Evolutionary conservation across 1,284 basidiomycete genomes (phyloP).

Genomic region (Hypsizygus ulmarius): DNA sequence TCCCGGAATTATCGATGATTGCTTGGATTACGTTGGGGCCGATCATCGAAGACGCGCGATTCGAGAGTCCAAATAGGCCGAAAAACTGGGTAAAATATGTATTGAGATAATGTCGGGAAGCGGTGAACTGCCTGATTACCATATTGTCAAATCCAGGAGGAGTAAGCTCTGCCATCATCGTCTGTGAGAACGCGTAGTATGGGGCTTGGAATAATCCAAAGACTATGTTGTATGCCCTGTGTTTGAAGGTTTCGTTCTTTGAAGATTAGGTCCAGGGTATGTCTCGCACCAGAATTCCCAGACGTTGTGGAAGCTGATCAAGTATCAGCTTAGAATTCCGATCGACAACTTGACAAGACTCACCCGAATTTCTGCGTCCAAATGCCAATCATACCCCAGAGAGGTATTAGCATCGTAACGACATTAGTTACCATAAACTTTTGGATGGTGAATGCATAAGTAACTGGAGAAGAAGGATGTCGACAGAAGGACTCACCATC

Average conservation of each 20-base stretch:
- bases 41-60: slow-evolving; percentile 79
- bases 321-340: slow-evolving; percentile 1
- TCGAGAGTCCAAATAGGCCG: slow-evolving; percentile 79
- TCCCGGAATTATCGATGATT: slow-evolving; percentile 68
- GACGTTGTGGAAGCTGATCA: slow-evolving; percentile 67
- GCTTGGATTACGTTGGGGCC: slow-evolving; percentile 79
- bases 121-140: slow-evolving; percentile 35
- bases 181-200: slow-evolving; percentile 83
- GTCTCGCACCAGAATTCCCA: slow-evolving; percentile 79
- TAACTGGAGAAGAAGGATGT: not conserved
- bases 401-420: slow-evolving; percentile 72
- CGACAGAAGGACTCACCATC: slow-evolving; percentile 49
- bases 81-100: slow-evolving; percentile 60
- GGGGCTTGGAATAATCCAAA: slow-evolving; percentile 85
- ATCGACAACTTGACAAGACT: slow-evolving; percentile 16
- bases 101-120: not conserved
- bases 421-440: slow-evolving; percentile 78
- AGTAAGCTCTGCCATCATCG: slow-evolving; percentile 84
- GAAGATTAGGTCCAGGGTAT: not conserved
- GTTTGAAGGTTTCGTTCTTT: not conserved
- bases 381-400: slow-evolving; percentile 87
- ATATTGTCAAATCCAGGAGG: slow-evolving; percentile 84
- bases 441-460: slow-evolving; percentile 2
- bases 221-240: slow-evolving; percentile 77
- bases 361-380: slow-evolving; percentile 76